These are phyloP conservation scores for Prinsepia uniflora DNA, from an alignment of 306 rosid species.

Conservation along the genomic window DNA sequence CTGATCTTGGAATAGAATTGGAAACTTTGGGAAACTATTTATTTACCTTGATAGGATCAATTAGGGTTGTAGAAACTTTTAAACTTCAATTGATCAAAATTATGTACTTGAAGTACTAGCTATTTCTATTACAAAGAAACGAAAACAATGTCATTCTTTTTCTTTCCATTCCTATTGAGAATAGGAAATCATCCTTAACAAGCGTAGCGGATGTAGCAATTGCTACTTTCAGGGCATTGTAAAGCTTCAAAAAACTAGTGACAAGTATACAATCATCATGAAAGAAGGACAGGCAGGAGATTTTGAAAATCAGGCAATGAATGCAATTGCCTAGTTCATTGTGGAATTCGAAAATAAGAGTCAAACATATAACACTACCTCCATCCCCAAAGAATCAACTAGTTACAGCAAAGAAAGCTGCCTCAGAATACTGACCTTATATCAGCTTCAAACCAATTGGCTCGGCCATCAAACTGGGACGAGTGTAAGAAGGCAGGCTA, in stretches of 20 bases:
- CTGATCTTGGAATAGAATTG: background rate
- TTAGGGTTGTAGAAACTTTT: background rate
- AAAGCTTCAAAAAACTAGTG: background rate
- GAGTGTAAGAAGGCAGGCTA: background rate
- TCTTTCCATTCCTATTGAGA: background rate
- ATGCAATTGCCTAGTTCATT: background rate
- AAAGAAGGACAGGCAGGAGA: background rate
- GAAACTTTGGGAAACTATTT: background rate
- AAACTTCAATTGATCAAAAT: background rate
- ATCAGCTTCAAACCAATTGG: background rate
- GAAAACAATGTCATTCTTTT: background rate
- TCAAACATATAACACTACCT: background rate
- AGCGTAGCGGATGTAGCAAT: background rate
- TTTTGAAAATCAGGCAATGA: background rate
- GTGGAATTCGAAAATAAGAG: background rate
- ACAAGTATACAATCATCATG: background rate
- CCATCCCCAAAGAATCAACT: background rate
- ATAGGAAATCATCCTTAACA: background rate
- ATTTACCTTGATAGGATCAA: background rate
- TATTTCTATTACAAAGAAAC: background rate
- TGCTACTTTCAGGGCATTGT: background rate
- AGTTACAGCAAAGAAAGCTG: background rate
- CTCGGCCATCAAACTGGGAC: background rate
- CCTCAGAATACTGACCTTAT: background rate
- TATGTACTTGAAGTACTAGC: background rate